These are phyloP conservation scores for Tolypocladium ophioglossoides DNA, from an alignment of 2,329 filamentous ascomycete genomes.

Conservation along the genomic window DNA sequence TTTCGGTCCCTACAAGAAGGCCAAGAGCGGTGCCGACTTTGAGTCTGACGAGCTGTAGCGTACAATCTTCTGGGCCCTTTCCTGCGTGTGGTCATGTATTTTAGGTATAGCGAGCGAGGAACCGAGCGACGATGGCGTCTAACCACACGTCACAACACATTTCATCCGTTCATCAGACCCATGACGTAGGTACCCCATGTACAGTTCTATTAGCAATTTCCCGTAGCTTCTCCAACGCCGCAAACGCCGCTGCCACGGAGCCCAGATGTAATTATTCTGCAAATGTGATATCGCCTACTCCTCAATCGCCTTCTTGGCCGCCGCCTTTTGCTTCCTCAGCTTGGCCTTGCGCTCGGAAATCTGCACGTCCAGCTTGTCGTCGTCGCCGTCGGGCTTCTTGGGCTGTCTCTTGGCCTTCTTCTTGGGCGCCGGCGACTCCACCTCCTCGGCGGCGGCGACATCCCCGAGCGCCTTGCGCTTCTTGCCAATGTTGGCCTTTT, in stretches of 20 bases:
- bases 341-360: conserved; percentile 48
- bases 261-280: conserved; percentile 2
- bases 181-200: not conserved
- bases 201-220: not conserved
- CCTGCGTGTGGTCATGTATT: not conserved
- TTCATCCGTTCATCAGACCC: not conserved
- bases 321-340: conserved; percentile 48
- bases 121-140: not conserved
- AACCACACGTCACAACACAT: not conserved
- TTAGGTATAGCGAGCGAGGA: not conserved
- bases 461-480: conserved; percentile 43
- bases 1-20: conserved; percentile 44
- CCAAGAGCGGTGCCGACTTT: conserved; percentile 20
- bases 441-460: conserved; percentile 24
- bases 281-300: conserved; percentile 13
- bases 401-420: conserved; percentile 25
- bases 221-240: conserved; percentile 15
- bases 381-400: conserved; percentile 33
- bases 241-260: conserved; percentile 19
- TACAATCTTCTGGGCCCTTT: not conserved
- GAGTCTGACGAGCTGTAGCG: conserved; percentile 26
- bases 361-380: conserved; percentile 45
- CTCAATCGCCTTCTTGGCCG: conserved; percentile 41
- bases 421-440: conserved; percentile 29
- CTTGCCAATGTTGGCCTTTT: conserved; percentile 54